phyloP scores from a whole-genome alignment of 129 eudicot genomes.

The Tagetes patula region DNA sequence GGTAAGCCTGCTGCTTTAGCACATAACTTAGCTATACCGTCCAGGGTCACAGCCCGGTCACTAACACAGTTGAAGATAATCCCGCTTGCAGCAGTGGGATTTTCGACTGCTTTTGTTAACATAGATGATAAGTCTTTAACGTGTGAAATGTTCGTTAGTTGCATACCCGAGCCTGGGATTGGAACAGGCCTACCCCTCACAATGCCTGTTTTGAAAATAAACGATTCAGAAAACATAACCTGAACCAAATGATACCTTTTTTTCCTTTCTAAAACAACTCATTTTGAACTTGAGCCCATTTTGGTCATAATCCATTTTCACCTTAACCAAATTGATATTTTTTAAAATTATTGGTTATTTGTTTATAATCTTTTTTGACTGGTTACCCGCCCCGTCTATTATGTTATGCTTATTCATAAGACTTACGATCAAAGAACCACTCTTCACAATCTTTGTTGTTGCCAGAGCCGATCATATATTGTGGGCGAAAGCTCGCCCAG shows the following conservation, averaged over 20 bases:
- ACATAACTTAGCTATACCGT: slow-evolving; percentile 89
- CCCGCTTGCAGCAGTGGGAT: slow-evolving; percentile 76
- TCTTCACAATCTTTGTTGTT: slow-evolving; percentile 99
- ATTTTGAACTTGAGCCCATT: too few species aligned
- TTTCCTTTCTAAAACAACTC: too few species aligned
- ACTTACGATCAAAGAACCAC: slow-evolving; percentile 99
- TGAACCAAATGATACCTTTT: too few species aligned
- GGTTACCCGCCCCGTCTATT: too few species aligned
- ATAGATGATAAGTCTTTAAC: slow-evolving; percentile 91
- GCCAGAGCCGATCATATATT: slow-evolving; percentile 98
- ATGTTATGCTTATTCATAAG: background rate
- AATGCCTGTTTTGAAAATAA: slow-evolving; percentile 54
- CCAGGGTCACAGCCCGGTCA: slow-evolving; percentile 94
- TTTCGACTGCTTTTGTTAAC: slow-evolving; percentile 84
- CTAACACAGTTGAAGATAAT: slow-evolving; percentile 91
- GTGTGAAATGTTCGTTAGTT: slow-evolving; percentile 87
- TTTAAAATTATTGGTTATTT: too few species aligned
- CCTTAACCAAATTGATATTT: too few species aligned
- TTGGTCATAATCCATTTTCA: too few species aligned
- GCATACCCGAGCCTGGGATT: slow-evolving; percentile 99
- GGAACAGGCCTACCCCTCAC: slow-evolving; percentile 85
- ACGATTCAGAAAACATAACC: too few species aligned
- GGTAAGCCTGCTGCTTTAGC: slow-evolving; percentile 89
- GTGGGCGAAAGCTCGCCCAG: slow-evolving; percentile 95
- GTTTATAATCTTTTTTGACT: too few species aligned